Base-by-base conservation (phyloP, 345 rosid genomes). In the Draba incana region DNA sequence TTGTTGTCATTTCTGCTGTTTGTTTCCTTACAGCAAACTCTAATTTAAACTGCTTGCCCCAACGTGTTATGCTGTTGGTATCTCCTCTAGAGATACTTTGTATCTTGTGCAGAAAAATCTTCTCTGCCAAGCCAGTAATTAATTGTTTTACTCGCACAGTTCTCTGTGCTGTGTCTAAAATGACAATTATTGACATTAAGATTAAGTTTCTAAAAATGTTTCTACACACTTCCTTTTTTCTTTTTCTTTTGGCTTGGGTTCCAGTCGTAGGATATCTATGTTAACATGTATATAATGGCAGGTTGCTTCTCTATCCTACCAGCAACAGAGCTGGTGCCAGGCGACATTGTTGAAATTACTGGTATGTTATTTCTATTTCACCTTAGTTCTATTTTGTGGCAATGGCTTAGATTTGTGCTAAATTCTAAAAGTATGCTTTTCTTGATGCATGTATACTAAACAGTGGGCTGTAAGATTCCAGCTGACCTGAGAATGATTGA, bases 401-500 rank as follows among this genome's bases (percentile, higher is more conserved):
- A 39, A 41, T 54, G 44, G 57, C 43, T 47, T 37, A 50, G 48
- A 47, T 14, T 39, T 35, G 23, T 33, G 41, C 69, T 27, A 38
- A 61, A 47, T 35, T 68, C 62, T 28, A 58, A 27, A 53, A 49
- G 38, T 25, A 50, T 72, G 33, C 14, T n/a, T 44, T 60, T 78
- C 64, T 66, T 76, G 58, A 59, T 28, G 62, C 62, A 30, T 70
- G 51, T 27, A 46, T 66, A 60, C 50, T 49, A 48, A 79, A 71
- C 57, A 94, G 98, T 91, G 81, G 98, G 99, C 69, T 85, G 98
- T 85, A 94, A 94, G 85, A 83, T 94, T 80, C 99, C 99, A 54
- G 98, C 99, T 80, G 99, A 94, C 80, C 76, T 94, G 84, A 89
- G 99, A 79, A 83, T 89, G 89, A 82, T 94, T 73, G 99, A 94